Evolutionary conservation across 352 stramenopile genomes (phyloP), one percentile per base, ranked within the genome.

Genomic region (Globisporangium cylindrosporum): DNA sequence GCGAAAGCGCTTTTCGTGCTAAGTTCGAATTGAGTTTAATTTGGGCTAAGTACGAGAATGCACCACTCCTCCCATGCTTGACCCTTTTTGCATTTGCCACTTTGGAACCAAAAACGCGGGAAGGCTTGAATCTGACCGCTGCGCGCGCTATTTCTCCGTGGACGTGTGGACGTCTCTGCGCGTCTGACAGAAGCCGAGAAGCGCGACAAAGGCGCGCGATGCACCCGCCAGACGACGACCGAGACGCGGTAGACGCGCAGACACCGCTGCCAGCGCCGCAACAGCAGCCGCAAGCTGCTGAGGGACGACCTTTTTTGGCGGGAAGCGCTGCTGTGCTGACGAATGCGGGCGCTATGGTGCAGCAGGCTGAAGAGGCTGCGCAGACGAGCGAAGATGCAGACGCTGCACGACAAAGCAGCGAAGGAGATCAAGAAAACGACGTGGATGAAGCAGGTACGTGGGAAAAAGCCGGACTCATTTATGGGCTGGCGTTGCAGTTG

Each of bases 391-490:
- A 22, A n/a, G 48, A 67, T 54, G n/a, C 62, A 6, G 6, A 51
- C 9, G 24, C 22, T 18, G n/a, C 5, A 20, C 32, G 24, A 4
- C 14, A 32, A 10, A 18, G 4, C 8, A 55, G 25, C 5, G 63
- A 56, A 27, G 63, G 54, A 12, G 58, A 38, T 9, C 56, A 24
- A 38, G 48, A 69, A 41, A 55, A n/a, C 41, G 63, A 68, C 10
- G 34, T 65, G 56, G 49, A 60, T 1, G 65, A 70, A 70, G 59
- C 65, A 60, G 65, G 65, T 70, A 46, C 32, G 55, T 12, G 29
- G 9, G 18, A 14, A 1, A 8, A 24, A 20, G 10, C 24, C n/a
- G 9, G 24, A 22, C 43, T 24, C 43, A 5, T 51, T 24, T n/a
- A 58, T 58, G 51, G 24, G 18, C 22, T 8, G 43, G 18, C 8